Conservation (phyloP, 2,329 filamentous ascomycete genomes). For the Mariannaea elegans region DNA sequence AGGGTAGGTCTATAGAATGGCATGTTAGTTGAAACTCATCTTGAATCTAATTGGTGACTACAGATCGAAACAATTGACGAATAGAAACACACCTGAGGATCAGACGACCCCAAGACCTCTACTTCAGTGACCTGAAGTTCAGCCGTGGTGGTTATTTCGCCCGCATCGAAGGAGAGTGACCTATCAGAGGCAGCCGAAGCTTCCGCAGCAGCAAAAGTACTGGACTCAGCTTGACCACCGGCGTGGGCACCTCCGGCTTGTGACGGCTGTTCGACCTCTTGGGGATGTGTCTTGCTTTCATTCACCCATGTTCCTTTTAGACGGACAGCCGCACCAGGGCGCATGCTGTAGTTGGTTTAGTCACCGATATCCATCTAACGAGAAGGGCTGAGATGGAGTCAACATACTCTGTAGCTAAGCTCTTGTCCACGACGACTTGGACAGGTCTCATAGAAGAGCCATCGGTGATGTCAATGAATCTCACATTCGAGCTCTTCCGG, state of each 20-base stretch:
- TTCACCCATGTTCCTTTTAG: constrained; percentile 78
- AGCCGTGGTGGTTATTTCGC: constrained; percentile 27
- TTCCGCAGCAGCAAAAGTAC: constrained; percentile 5
- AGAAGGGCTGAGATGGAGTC: constrained; percentile 11
- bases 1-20: constrained; percentile 75
- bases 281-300: constrained; percentile 23
- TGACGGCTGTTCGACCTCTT: constrained; percentile 5
- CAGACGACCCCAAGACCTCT: constrained; percentile 77
- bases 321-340: constrained; percentile 82
- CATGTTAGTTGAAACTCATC: constrained; percentile 19
- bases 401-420: constrained; percentile 76
- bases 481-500: constrained; percentile 82
- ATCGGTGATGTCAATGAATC: constrained; percentile 87
- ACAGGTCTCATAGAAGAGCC: constrained; percentile 82
- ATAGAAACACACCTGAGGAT: constrained; percentile 72
- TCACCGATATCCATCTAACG: constrained; percentile 2
- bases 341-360: constrained; percentile 66
- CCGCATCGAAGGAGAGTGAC: constrained; percentile 2
- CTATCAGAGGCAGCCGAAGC: background rate
- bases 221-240: too few relatives aligned
- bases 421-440: constrained; percentile 81
- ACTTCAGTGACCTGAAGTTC: constrained; percentile 81
- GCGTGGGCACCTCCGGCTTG: background rate
- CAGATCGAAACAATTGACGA: background rate
- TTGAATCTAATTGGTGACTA: constrained; percentile 11